Evolutionary conservation across 176 grass and related monocot genomes (phyloP), one percentile per base, ranked within the genome.

Genomic region (Secale cereale): DNA sequence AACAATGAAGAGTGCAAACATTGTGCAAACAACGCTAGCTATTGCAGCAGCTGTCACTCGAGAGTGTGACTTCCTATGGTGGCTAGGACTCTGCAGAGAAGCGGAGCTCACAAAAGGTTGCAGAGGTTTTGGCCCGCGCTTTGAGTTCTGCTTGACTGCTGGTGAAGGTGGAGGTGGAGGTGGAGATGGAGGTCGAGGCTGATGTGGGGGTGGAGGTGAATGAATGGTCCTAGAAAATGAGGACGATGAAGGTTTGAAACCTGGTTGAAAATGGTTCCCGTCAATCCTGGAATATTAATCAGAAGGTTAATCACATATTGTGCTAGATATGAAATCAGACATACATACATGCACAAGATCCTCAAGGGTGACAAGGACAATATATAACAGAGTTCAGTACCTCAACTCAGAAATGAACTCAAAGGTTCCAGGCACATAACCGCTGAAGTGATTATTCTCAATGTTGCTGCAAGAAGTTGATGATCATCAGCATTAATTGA

Each of bases 371-470:
- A 29, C 39, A 29, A 16, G 17, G 39, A 1, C 19, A 66, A 81
- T 50, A 62, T 74, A 41, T 52, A 76, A 59, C 35, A 81, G 9
- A 72, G 69, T 69, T 78, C 25, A 79, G 65, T 85, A 97, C 95
- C 91, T 89, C 77, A 95, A 79, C 63, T 98, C 81, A 68, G 77
- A 82, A 88, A 95, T 93, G 74, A 90, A 91, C 85, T 91, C 81
- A 61, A 98, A 94, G 76, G 90, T 74, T 66, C 80, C 87, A n/a
- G 95, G 95, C 71, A 98, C 83, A 83, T 94, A 98, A 74, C 95
- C 93, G 84, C 85, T 95, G 67, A 98, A 98, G 78, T 88, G 74
- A 87, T 98, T 95, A 74, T 93, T 90, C 91, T 91, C 89, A 78
- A 98, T 92, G 73, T 95, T 91, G n/a, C 91, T 98, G 83, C 39